Conservation (phyloP, 208 protist genomes). For the Acanthamoeba polyphaga region DNA sequence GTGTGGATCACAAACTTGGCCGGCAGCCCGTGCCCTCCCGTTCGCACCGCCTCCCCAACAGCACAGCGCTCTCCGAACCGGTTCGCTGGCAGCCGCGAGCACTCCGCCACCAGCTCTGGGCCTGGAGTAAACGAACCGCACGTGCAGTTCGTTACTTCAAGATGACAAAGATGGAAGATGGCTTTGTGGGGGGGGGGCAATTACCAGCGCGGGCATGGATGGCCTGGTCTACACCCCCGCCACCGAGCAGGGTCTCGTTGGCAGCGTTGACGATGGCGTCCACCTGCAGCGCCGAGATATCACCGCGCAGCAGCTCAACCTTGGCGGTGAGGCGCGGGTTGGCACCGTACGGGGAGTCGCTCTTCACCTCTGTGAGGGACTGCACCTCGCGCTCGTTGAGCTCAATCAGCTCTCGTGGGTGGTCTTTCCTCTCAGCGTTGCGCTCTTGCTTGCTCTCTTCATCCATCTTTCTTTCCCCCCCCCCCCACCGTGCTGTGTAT, state of each 20-base stretch:
- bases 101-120: conserved; percentile 40
- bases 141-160: background rate
- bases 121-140: background rate
- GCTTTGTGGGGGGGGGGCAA: background rate
- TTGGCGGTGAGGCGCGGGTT: conserved; percentile 2
- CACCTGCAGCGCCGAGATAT: conserved; percentile 5
- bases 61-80: background rate
- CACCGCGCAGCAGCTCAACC: background rate
- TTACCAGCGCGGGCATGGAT: conserved; percentile 40
- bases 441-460: conserved; percentile 19
- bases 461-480: background rate
- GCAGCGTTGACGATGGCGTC: conserved; percentile 67
- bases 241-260: conserved; percentile 59
- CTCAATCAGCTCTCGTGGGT: conserved; percentile 22
- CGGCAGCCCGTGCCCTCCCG: background rate
- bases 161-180: background rate
- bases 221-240: conserved; percentile 63
- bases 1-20: conserved; percentile 60
- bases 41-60: conserved; percentile 29
- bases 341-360: background rate
- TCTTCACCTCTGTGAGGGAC: background rate
- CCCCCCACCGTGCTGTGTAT: background rate
- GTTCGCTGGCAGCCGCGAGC: background rate
- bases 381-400: conserved; percentile 42
- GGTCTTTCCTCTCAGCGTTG: conserved; percentile 17